Conservation (phyloP, 164 flowering plant genomes). For the Echeveria elegans region DNA sequence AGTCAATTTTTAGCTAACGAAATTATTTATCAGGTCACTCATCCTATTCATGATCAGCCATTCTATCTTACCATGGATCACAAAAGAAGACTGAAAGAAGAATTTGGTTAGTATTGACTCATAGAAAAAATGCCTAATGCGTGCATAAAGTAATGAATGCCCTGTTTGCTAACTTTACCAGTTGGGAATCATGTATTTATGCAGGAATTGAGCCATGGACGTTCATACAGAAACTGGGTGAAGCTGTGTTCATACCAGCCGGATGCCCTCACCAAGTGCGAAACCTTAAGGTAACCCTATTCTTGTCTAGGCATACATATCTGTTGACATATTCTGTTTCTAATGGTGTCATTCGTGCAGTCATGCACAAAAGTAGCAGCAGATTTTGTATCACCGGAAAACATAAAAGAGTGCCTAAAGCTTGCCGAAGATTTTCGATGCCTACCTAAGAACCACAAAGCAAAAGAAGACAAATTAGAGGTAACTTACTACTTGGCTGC, state of each 20-base stretch:
- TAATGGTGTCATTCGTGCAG: slow-evolving; percentile 21
- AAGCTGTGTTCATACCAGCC: slow-evolving; percentile 88
- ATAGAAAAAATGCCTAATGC: too few species aligned
- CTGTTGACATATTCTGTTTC: too few species aligned
- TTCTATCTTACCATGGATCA: slow-evolving; percentile 64
- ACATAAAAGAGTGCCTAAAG: slow-evolving; percentile 46
- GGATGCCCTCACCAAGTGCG: slow-evolving; percentile 95
- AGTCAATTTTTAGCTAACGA: not conserved
- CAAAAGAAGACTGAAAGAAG: slow-evolving; percentile 69
- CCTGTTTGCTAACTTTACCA: too few species aligned
- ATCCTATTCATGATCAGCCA: slow-evolving; percentile 83
- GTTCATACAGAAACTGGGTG: slow-evolving; percentile 68
- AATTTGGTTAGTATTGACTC: slow-evolving; percentile 53
- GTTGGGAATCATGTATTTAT: too few species aligned
- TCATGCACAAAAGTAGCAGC: slow-evolving; percentile 82
- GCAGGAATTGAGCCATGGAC: slow-evolving; percentile 91
- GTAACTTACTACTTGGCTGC: slow-evolving; percentile 30
- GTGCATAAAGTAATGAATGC: too few species aligned
- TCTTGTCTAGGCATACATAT: too few species aligned
- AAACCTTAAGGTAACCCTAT: slow-evolving; percentile 62
- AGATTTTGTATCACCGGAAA: slow-evolving; percentile 83
- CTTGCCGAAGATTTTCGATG: slow-evolving; percentile 58
- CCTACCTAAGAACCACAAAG: slow-evolving; percentile 58
- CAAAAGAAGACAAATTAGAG: slow-evolving; percentile 80
- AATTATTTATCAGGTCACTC: slow-evolving; percentile 37